Percentiles rank a stretch among this genome's conserved stretches.
These are phyloP conservation scores for Saitoella complicata DNA, from an alignment of 805 yeast species.

Conservation along the genomic window DNA sequence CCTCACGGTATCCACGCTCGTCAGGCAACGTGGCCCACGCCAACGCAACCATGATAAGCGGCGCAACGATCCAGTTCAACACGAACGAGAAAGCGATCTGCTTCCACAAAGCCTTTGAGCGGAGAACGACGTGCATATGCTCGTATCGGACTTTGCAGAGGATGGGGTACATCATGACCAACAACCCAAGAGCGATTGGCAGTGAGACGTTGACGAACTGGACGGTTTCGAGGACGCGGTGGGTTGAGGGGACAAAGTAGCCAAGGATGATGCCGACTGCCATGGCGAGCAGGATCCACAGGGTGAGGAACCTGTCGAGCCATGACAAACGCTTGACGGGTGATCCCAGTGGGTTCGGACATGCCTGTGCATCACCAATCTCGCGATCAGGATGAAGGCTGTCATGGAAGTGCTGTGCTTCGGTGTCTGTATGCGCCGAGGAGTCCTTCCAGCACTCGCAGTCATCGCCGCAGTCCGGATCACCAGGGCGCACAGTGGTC, in stretches of 20 bases:
- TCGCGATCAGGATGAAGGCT: too few species aligned
- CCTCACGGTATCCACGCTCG: slow-evolving; percentile 32
- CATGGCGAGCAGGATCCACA: slow-evolving; percentile 18
- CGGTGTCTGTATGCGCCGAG: too few species aligned
- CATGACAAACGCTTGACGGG: slow-evolving; percentile 10
- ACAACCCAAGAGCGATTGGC: slow-evolving; percentile 29
- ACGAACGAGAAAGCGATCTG: slow-evolving; percentile 27
- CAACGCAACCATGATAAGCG: slow-evolving; percentile 39
- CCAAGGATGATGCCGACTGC: slow-evolving; percentile 16
- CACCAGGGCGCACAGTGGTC: too few species aligned
- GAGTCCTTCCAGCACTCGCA: too few species aligned
- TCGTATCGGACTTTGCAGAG: slow-evolving; percentile 41
- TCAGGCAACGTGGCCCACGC: slow-evolving; percentile 38
- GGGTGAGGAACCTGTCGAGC: slow-evolving; percentile 15
- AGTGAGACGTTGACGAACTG: slow-evolving; percentile 16
- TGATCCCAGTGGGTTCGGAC: too few species aligned
- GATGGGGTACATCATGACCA: slow-evolving; percentile 44
- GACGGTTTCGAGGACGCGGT: slow-evolving; percentile 11
- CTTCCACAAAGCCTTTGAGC: slow-evolving; percentile 14
- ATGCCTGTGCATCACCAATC: too few species aligned
- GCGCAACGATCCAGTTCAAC: slow-evolving; percentile 41
- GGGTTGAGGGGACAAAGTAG: slow-evolving; percentile 14
- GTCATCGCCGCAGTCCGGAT: too few species aligned
- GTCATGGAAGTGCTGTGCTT: too few species aligned
- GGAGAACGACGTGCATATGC: slow-evolving; percentile 20